phyloP scores from a whole-genome alignment of 352 stramenopile genomes.

The Phytophthora pseudosyringae region DNA sequence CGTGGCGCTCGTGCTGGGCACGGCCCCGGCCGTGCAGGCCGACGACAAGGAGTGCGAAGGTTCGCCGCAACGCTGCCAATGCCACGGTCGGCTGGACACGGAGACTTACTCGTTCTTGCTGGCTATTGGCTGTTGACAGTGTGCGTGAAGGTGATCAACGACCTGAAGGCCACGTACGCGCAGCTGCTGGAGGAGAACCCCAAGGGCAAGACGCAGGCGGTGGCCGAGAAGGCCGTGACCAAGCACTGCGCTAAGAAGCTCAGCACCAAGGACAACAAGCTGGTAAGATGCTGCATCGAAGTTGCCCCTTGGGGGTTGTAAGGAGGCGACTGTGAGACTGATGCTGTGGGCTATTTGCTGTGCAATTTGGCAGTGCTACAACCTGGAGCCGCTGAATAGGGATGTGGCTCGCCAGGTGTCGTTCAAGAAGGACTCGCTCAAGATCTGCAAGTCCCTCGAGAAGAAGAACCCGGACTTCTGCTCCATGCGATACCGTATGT shows the following conservation, averaged over 20 bases:
- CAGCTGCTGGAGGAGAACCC: slow-evolving; percentile 73
- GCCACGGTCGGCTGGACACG: not conserved
- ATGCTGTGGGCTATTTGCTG: not conserved
- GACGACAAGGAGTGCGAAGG: slow-evolving; percentile 92
- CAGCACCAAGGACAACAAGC: slow-evolving; percentile 91
- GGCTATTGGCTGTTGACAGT: slow-evolving; percentile 54
- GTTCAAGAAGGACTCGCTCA: slow-evolving; percentile 93
- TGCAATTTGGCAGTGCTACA: slow-evolving; percentile 89
- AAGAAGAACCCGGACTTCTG: slow-evolving; percentile 96
- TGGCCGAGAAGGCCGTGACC: slow-evolving; percentile 84
- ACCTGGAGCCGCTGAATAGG: slow-evolving; percentile 94
- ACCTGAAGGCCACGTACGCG: slow-evolving; percentile 78
- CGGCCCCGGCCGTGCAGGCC: slow-evolving; percentile 38
- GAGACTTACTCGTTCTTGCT: not conserved
- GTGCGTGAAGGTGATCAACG: slow-evolving; percentile 92
- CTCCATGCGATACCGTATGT: slow-evolving; percentile 94
- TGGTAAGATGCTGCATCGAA: slow-evolving; percentile 49
- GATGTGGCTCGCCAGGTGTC: slow-evolving; percentile 92
- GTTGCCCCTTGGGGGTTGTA: too few species aligned
- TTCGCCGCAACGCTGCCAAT: slow-evolving; percentile 28
- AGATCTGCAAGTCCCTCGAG: slow-evolving; percentile 94
- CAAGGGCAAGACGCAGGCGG: slow-evolving; percentile 79
- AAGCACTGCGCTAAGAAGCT: slow-evolving; percentile 89
- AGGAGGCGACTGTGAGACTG: not conserved
- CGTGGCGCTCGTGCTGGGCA: slow-evolving; percentile 61